These are phyloP conservation scores for Chlorella ohadii DNA, from an alignment of 139 green algal genomes.

Conservation along the genomic window DNA sequence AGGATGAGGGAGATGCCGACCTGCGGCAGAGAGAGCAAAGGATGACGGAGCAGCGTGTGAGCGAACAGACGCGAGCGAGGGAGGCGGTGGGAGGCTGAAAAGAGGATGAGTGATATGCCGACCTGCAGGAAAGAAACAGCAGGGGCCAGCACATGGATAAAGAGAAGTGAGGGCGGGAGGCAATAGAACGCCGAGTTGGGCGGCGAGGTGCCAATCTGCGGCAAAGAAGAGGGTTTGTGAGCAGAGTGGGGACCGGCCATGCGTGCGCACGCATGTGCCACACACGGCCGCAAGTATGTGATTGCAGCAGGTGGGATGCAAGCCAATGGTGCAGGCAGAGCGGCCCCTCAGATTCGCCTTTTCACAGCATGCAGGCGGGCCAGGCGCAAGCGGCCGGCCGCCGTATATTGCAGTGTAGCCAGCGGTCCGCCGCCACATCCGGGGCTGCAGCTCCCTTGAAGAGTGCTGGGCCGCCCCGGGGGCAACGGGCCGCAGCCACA, in stretches of 20 bases:
- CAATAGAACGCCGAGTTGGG: too few species aligned
- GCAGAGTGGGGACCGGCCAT: too few species aligned
- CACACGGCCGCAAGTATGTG: too few species aligned
- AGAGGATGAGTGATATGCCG: not conserved
- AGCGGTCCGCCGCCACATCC: conserved; percentile 22
- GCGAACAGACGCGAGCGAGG: not conserved
- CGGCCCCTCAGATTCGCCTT: conserved; percentile 52
- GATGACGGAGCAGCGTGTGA: not conserved
- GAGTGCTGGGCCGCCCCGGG: not conserved
- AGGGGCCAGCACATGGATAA: not conserved
- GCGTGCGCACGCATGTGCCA: too few species aligned
- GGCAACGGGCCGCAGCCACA: conserved; percentile 10
- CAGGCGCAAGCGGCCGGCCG: not conserved
- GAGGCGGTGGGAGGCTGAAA: too few species aligned
- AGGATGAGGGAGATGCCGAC: conserved; percentile 89
- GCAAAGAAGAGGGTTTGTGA: too few species aligned
- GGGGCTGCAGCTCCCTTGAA: too few species aligned
- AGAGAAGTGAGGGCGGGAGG: too few species aligned
- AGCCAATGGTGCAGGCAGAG: not conserved
- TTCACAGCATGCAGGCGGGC: not conserved
- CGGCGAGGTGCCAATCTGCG: too few species aligned
- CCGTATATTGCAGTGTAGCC: not conserved
- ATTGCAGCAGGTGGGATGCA: not conserved
- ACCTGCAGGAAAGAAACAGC: not conserved
- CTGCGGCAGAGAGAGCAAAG: conserved; percentile 46